Evolutionary conservation across 2,329 filamentous ascomycete genomes (phyloP), one percentile per base, ranked within the genome.

Genomic region (Fonsecaea pedrosoi): DNA sequence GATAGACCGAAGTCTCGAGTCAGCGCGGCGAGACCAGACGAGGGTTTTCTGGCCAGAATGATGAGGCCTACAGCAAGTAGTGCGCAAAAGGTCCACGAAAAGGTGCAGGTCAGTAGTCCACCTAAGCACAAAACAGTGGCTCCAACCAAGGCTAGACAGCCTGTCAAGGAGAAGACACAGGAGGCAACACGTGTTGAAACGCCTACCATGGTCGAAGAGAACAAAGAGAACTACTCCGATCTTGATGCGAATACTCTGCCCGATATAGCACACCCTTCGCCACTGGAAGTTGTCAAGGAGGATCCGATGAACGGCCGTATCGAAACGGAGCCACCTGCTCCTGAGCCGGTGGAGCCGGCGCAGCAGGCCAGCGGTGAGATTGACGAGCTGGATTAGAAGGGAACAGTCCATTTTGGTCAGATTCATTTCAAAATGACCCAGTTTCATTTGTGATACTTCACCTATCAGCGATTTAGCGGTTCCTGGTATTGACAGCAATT

Each of bases 1-100:
- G 74, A 74, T 9, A 75, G 80, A 50, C 77, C 81, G 7, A 77
- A 76, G 55, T 81, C 81, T 25, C 79, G 81, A 25, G 69, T 73
- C 25, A 82, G 80, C 71, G 72, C 71, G 35, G 80, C 76, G 62
- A 76, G 78, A 7, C 75, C 80, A 4, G 80, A 82, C 65, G 81
- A 83, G 37, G 75, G 80, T 0, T 84, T 84, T 70, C 73, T 84
- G 38, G 82, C 82, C 13, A 76, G 82, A 61, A 83, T 84, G 81
- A 84, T 83, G 80, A 79, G 82, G 4, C 82, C 82, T 25, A 84
- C 82, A 12, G 79, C 81, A 37, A 83, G 81, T 69, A 83, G 82
- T 59, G 81, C 82, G 8, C 82, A 77, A 69, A 84, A 84, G 70
- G 74, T 76, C 13, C 81, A 83, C 58, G 82, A 84, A 15, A 82